Evolutionary conservation across 2,329 filamentous ascomycete genomes (phyloP), one percentile per base, ranked within the genome.

Genomic region (Colletotrichum liaoningense): DNA sequence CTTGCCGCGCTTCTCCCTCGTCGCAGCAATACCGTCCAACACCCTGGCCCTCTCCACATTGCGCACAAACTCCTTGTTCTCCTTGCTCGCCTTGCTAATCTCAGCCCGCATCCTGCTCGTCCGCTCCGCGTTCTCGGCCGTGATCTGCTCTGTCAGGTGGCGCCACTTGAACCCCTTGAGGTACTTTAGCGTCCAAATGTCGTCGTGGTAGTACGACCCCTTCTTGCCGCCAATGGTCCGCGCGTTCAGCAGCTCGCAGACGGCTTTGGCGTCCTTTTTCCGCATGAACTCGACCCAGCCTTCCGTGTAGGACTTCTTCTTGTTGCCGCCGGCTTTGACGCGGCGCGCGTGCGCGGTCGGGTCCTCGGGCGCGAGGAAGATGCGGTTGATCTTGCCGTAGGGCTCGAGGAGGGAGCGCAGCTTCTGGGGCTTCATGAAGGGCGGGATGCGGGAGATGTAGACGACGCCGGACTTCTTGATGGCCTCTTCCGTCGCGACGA

Each of bases 371-470:
- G 93, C 91, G 22, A 96, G 88, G 84, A 95, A 96, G 69, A 95
- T 92, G 77, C 93, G 92, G 78, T 93, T 93, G 79, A 96, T 90
- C 52, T 87, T 86, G 73, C 94, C 94, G 83, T 95, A 94, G 11
- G 92, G 93, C 74, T 92, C 88, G 67, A 97, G 90, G 16, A 95
- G 90, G 22, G 92, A 91, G 76, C 93, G 91, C 54, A 97, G 87
- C 79, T 95, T 95, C 64, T 88, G 86, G 7, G 94, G 94, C 79
- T 95, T 95, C 94, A 97, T 97, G 83, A 95, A 97, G 0, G 95
- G 95, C 4, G 95, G 94, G 75, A 97, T 90, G 72, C 94, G 91
- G 5, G 94, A 96, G 74, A 97, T 87, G 84, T 97, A 97, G 73
- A 97, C 87, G 14, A 97, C 93, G 75, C 94, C 94, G 0, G 93